These are phyloP conservation scores for Komagataea norvegica DNA, from an alignment of 1,139 yeast species.

Conservation along the genomic window DNA sequence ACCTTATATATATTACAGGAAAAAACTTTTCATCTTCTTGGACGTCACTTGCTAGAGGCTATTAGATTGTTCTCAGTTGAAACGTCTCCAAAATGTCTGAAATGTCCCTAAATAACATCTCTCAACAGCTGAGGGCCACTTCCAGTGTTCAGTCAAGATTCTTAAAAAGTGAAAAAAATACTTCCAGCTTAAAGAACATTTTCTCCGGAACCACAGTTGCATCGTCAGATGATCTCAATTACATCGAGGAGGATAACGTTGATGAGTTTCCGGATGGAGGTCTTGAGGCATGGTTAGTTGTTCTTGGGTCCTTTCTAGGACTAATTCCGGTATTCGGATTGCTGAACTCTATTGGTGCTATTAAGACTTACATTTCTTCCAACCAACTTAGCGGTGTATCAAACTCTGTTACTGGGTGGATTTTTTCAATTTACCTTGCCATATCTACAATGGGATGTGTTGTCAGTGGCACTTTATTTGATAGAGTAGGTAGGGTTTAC, in stretches of 20 bases:
- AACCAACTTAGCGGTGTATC: slow-evolving; percentile 49
- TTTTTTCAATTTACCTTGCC: slow-evolving; percentile 59
- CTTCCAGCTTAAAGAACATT: slow-evolving; percentile 7
- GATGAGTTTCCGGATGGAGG: slow-evolving; percentile 26
- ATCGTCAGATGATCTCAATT: slow-evolving; percentile 3
- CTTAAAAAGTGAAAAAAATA: neutral
- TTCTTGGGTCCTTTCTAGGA: slow-evolving; percentile 59
- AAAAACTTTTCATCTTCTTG: neutral
- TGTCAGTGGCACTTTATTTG: slow-evolving; percentile 52
- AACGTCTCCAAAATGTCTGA: neutral
- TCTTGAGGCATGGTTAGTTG: slow-evolving; percentile 18
- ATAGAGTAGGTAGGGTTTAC: slow-evolving; percentile 41
- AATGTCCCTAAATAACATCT: neutral
- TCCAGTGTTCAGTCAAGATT: slow-evolving; percentile 7
- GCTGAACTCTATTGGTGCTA: slow-evolving; percentile 63
- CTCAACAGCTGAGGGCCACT: neutral
- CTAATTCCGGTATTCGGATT: slow-evolving; percentile 60
- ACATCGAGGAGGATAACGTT: slow-evolving; percentile 25
- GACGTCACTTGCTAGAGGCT: neutral
- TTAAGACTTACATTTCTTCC: slow-evolving; percentile 59
- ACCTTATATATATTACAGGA: neutral
- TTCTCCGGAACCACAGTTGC: slow-evolving; percentile 7
- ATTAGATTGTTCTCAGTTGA: no score
- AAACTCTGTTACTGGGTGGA: slow-evolving; percentile 61
- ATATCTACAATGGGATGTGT: slow-evolving; percentile 55